phyloP scores from a whole-genome alignment of 2,329 filamentous ascomycete species.

The Colletotrichum costaricense region DNA sequence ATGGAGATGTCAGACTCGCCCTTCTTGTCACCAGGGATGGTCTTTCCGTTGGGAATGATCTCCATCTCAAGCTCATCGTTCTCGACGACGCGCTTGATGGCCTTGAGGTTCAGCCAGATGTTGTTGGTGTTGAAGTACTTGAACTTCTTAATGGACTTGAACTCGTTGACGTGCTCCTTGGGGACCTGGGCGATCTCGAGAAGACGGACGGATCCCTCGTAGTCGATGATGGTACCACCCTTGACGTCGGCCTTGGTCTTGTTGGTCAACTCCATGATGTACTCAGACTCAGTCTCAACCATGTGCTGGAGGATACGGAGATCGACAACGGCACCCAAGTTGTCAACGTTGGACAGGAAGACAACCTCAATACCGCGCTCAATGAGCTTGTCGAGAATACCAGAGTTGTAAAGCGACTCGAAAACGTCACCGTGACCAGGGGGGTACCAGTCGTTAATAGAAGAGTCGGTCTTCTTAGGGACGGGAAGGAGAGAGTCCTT shows the following conservation, averaged over 20 bases:
- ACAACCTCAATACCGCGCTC: conserved; percentile 96
- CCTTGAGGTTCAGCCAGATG: conserved; percentile 99
- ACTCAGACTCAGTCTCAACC: conserved; percentile 96
- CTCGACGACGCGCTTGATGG: conserved; percentile 98
- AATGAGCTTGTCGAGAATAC: conserved; percentile 95
- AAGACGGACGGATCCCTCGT: conserved; percentile 95
- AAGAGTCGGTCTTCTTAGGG: conserved; percentile 87
- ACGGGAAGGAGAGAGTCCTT: conserved; percentile 98
- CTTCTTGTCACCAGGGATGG: conserved; percentile 99
- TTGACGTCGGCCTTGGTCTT: conserved; percentile 99
- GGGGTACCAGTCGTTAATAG: conserved; percentile 97
- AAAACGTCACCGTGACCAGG: conserved; percentile 99
- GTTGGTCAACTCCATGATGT: conserved; percentile 99
- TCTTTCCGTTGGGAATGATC: conserved; percentile 99
- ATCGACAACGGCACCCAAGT: conserved; percentile 97
- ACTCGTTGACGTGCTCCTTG: conserved; percentile 99
- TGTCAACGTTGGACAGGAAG: conserved; percentile 99
- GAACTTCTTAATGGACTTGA: conserved; percentile 99
- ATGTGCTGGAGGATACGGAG: conserved; percentile 99
- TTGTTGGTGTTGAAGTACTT: conserved; percentile 99
- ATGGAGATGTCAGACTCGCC: conserved; percentile 98
- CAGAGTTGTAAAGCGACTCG: conserved; percentile 99
- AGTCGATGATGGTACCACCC: conserved; percentile 99
- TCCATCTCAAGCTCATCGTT: conserved; percentile 99
- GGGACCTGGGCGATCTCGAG: conserved; percentile 99